Percentiles rank a stretch among this genome's conserved stretches.
Evolutionary conservation across 441 rosid species (phyloP).

Genomic region (Gossypium trilobum): DNA sequence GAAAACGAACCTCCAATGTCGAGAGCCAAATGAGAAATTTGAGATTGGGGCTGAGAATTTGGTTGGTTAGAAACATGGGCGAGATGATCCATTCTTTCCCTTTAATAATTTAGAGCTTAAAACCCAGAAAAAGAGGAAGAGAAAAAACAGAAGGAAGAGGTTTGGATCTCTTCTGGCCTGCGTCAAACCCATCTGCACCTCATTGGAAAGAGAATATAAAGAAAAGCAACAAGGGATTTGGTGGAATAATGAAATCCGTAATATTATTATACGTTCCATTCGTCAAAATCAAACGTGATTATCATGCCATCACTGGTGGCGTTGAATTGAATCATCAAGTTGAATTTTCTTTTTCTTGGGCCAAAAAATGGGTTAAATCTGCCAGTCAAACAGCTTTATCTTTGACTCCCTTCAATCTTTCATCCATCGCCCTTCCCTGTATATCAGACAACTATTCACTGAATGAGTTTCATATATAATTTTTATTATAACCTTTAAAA

Average conservation of each 20-base stretch:
- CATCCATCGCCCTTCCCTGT: not conserved
- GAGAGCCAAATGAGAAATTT: slow-evolving; percentile 69
- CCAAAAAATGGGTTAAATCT: not conserved
- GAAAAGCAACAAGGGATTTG: not conserved
- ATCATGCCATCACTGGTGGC: not conserved
- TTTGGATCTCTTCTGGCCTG: not conserved
- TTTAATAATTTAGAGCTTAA: not conserved
- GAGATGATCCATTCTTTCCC: not conserved
- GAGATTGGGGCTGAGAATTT: slow-evolving; percentile 27
- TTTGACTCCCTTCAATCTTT: not conserved
- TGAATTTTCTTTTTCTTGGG: not conserved
- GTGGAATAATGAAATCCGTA: not conserved
- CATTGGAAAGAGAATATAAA: not conserved
- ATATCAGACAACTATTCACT: too few species aligned
- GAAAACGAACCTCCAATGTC: slow-evolving; percentile 71
- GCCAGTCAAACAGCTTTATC: not conserved
- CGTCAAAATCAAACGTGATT: not conserved
- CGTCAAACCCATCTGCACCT: slow-evolving; percentile 23
- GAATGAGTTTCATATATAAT: too few species aligned
- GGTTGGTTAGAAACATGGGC: slow-evolving; percentile 9
- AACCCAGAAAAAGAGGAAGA: not conserved
- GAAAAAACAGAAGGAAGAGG: not conserved
- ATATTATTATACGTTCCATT: not conserved
- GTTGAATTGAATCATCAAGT: not conserved
- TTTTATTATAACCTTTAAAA: too few species aligned